Evolutionary conservation across 192 early-diverging fungal genomes (phyloP), one percentile per base, ranked within the genome.

Genomic region (Gamsiella multidivaricata): DNA sequence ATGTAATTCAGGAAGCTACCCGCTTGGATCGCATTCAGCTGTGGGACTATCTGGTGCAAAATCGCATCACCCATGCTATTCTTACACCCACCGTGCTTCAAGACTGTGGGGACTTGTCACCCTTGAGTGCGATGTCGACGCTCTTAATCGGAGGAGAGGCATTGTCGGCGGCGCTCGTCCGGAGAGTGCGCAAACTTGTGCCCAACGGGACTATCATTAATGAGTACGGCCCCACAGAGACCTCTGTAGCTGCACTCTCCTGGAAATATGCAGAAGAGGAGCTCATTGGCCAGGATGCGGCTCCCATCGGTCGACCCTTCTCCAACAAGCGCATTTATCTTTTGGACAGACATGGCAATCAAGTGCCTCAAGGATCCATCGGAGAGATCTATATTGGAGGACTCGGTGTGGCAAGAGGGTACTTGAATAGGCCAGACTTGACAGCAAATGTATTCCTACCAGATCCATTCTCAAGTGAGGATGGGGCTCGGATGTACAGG

Each of bases 221-320:
- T 50, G 51, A 52, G 3, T 82, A 82, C 50, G 80, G 81, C 5
- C 80, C 82, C 0, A 76, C 82, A 5, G 82, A 83, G 50, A 62
- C 67, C n/a, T 41, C 80, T 1, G 54, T 80, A 5, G 25, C 31
- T 29, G 36, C 36, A 15, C 17, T 25, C 0, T 3, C 11, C 12
- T 62, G 47, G 36, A 37, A 12, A 8, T 23, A 3, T 39, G 22
- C 46, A 2, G 20, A 9, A 28, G 26, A 8, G 9, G 23, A 12
- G 17, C 20, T 36, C 2, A n/a, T 3, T 5, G 25, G 22, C 14
- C 52, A 29, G 26, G 29, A 45, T 5, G 20, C 33, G 2, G 31
- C 12, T 25, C 47, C 60, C 23, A 62, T 62, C 20, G 60, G 60
- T 6, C 46, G 47, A 10, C 60, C 60, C 2, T 15, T 37, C 12